These are phyloP conservation scores for Stereum hirsutum DNA, from an alignment of 1,284 basidiomycete genomes.

Conservation along the genomic window DNA sequence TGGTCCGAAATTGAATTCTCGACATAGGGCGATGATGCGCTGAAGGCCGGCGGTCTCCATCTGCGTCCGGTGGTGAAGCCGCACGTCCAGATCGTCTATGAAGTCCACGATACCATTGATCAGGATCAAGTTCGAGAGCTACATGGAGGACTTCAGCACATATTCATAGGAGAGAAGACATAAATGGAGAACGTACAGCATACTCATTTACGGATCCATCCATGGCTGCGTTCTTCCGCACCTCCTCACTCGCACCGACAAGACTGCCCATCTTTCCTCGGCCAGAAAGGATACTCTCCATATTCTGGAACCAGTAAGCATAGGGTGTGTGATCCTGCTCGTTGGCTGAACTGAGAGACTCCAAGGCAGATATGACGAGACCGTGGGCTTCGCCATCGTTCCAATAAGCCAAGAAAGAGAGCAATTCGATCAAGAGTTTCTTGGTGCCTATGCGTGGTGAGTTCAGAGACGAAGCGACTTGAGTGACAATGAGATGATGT, in stretches of 20 bases:
- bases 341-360: constrained; percentile 57
- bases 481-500: constrained; percentile 72
- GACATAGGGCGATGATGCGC: constrained; percentile 67
- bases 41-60: constrained; percentile 86
- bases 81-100: constrained; percentile 72
- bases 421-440: constrained; percentile 74
- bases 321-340: constrained; percentile 54
- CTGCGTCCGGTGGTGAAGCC: constrained; percentile 78
- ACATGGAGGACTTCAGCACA: constrained; percentile 5
- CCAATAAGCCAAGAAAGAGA: constrained; percentile 58
- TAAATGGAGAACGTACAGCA: constrained; percentile 46
- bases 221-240: constrained; percentile 43
- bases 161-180: neutral
- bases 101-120: constrained; percentile 57
- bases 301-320: constrained; percentile 84
- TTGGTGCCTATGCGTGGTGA: constrained; percentile 78
- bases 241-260: constrained; percentile 90
- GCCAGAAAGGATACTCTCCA: constrained; percentile 74
- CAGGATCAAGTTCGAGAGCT: constrained; percentile 65
- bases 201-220: constrained; percentile 75
- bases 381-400: constrained; percentile 42
- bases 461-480: constrained; percentile 81
- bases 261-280: constrained; percentile 92
- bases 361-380: constrained; percentile 55
- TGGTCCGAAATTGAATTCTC: constrained; percentile 51